Evolutionary conservation across 768 basidiomycete genomes (phyloP), one percentile per base, ranked within the genome.

Genomic region (Tephrocybe sp.): DNA sequence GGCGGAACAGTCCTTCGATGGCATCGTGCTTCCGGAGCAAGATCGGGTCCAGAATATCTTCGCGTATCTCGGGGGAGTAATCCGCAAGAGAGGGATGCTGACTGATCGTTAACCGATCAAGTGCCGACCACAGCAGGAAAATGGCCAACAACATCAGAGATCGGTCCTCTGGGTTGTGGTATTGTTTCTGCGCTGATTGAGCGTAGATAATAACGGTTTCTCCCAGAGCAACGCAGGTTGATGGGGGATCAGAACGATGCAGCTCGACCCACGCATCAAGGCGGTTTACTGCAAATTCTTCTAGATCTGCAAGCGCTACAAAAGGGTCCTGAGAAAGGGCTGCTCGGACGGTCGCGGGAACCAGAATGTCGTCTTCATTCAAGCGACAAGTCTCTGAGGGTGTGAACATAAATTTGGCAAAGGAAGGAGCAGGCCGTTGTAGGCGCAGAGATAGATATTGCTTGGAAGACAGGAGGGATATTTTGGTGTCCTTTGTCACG

Each of bases 91-190:
- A 64, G 1, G 79, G 73, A 32, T 63, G 61, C 23, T 66, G 60
- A 14, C 32, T 32, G 17, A 72, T 59, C 1, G 61, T 66, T 11
- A 73, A 23, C 20, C 55, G 67, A 55, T 81, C 79, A 5, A 81
- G 62, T 0, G 71, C 74, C 1, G 75, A 65, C 80, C 80, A 81
- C 15, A 81, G 65, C 24, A 78, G 72, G n/a, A 80, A 57, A 26
- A 73, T 51, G 3, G 73, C 73, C 39, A 82, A 58, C 32, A 81
- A 53, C 69, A 81, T 75, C 1, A 73, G 44, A 0, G 78, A 79
- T 4, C 64, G 33, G 23, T 65, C 57, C 49, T 78, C 75, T 6
- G 75, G 70, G 37, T 68, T 75, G 9, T 45, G 41, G 44, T 75
- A 76, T 3, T 56, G 46, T 0, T 12, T 26, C 18, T 42, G 24